Evolutionary conservation across 345 rosid genomes (phyloP), one percentile per base, ranked within the genome.

Genomic region (Lepidium sativum): DNA sequence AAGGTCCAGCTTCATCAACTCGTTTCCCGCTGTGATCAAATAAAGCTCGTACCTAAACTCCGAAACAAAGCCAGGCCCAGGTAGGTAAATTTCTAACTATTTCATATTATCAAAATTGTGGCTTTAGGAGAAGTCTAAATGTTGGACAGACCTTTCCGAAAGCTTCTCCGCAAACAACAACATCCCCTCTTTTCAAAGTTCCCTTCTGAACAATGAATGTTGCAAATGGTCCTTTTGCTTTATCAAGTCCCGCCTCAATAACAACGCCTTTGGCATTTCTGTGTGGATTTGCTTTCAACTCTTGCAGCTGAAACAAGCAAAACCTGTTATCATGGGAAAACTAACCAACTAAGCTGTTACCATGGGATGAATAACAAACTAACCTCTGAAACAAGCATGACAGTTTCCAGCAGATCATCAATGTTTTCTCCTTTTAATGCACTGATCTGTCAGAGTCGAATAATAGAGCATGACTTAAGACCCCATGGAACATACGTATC

Each of bases 321-420:
- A 27, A 27, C 31, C 31, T 27, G 23, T 38, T 39, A 71, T 20
- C 58, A 55, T 49, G 50, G 37, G 31, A 38, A 16, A 7, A 52
- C 52, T 31, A 56, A 37, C 69, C 37, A 43, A 74, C 88, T 71
- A 60, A 94, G 97, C 96, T 94, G 33, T 29, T 39, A 71, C 14
- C 58, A 55, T 49, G 50, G 29, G 38, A 38, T 23, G 8, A 52
- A 59, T 38, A 56, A 37, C 69, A 40, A 43, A 74, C 90, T 71
- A 60, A 94, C 99, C 96, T 94, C 99, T 13, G 99, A 92, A 70
- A 94, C 99, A 64, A 94, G 99, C 95, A 94, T 86, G 58, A 85
- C 81, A 38, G 95, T 94, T 81, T 94, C 99, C 84, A 94, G 77
- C 67, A 94, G 79, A 68, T 87, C 95, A 77, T 86, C 86, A 13